Conservation (phyloP, 352 stramenopile genomes). For the Phytophthora citrophthora region DNA sequence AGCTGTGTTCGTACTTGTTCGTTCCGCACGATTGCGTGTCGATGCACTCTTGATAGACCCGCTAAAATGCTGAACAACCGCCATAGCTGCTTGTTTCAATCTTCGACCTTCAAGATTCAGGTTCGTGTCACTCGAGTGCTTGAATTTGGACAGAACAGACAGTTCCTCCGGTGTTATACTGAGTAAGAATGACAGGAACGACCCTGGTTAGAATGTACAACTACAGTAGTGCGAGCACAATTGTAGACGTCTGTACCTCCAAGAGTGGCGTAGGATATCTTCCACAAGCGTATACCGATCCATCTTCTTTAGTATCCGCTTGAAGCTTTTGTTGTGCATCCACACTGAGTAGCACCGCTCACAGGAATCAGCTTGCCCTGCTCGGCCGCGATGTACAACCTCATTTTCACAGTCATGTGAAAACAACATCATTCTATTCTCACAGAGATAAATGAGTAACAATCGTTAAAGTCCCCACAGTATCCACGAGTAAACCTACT, state of each 20-base stretch:
- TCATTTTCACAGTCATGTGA: constrained; percentile 74
- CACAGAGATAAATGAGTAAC: constrained; percentile 3
- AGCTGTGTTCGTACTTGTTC: not conserved
- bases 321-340: constrained; percentile 73
- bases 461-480: not conserved
- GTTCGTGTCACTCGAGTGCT: constrained; percentile 63
- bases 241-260: constrained; percentile 43
- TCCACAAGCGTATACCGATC: constrained; percentile 66
- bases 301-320: constrained; percentile 75
- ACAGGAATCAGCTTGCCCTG: constrained; percentile 56
- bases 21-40: not conserved
- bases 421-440: constrained; percentile 64
- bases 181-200: not conserved
- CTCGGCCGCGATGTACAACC: constrained; percentile 53
- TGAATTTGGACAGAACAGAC: constrained; percentile 61
- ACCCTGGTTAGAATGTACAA: not conserved
- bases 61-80: constrained; percentile 47
- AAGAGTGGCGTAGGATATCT: constrained; percentile 61
- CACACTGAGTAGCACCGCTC: constrained; percentile 62
- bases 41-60: constrained; percentile 14
- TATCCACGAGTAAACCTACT: constrained; percentile 32
- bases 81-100: constrained; percentile 64
- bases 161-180: constrained; percentile 55
- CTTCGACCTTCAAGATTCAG: constrained; percentile 66
- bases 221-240: not conserved